phyloP scores from a whole-genome alignment of 169 alveolate genomes.

The Cryptosporidium ryanae region DNA sequence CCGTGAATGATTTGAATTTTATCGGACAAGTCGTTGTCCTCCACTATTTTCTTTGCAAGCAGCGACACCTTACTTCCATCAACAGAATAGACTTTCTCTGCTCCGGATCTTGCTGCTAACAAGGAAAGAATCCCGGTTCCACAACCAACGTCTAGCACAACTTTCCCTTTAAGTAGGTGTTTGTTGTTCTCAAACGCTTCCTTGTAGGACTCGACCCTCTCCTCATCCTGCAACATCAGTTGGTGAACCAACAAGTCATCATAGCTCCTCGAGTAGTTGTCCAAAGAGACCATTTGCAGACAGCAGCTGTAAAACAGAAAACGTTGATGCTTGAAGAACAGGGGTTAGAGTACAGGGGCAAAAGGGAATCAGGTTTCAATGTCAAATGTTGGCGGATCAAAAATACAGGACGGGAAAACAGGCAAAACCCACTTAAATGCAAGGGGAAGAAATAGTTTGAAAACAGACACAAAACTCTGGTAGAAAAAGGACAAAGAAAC shows the following conservation, averaged over 20 bases:
- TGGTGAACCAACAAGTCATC: constrained; percentile 79
- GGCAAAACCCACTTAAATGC: too few species aligned
- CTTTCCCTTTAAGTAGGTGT: constrained; percentile 79
- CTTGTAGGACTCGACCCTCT: constrained; percentile 75
- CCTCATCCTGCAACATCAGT: constrained; percentile 79
- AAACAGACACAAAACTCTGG: too few species aligned
- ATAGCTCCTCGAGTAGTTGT: constrained; percentile 68
- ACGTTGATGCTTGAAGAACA: too few species aligned
- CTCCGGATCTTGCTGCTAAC: constrained; percentile 88
- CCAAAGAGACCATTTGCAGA: background rate
- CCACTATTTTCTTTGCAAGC: constrained; percentile 80
- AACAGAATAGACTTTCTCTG: constrained; percentile 86
- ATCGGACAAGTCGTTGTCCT: constrained; percentile 80
- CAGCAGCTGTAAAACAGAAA: too few species aligned
- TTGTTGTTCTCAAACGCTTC: constrained; percentile 66
- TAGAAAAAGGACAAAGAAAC: too few species aligned
- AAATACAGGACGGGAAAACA: too few species aligned
- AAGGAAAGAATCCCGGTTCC: constrained; percentile 89
- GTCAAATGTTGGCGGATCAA: too few species aligned
- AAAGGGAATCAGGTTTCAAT: too few species aligned
- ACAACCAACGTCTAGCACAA: constrained; percentile 89
- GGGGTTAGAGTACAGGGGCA: too few species aligned
- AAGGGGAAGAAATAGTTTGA: too few species aligned
- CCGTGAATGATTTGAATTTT: constrained; percentile 81
- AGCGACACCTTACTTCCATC: constrained; percentile 84